Conservation (phyloP, 176 grass and related monocot genomes). For the Olyra latifolia region DNA sequence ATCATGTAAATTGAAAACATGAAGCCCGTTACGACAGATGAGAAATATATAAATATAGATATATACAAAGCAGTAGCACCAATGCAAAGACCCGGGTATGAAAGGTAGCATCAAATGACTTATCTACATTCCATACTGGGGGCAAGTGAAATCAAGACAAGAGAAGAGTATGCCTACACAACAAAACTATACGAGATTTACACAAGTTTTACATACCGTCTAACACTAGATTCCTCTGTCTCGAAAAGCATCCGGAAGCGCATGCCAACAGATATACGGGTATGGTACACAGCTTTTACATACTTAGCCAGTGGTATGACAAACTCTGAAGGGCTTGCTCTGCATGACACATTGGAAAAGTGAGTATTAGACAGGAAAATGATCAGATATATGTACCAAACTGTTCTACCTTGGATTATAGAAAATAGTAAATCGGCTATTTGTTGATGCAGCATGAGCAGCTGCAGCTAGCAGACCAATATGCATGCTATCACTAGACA, state of each 20-base stretch:
- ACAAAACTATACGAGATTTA: constrained; percentile 22
- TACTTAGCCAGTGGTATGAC: constrained; percentile 92
- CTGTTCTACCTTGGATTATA: constrained; percentile 90
- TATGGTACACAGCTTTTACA: constrained; percentile 90
- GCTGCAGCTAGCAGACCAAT: constrained; percentile 96
- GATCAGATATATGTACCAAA: constrained; percentile 12
- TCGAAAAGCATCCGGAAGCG: constrained; percentile 99
- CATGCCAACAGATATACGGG: constrained; percentile 92
- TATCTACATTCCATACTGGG: background rate
- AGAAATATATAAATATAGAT: background rate
- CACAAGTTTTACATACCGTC: constrained; percentile 57
- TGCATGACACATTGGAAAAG: constrained; percentile 35
- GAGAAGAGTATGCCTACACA: background rate
- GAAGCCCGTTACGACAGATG: background rate
- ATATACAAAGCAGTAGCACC: constrained; percentile 22
- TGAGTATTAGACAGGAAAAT: constrained; percentile 28
- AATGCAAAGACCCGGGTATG: background rate
- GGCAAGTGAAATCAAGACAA: constrained; percentile 9
- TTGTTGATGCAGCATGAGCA: constrained; percentile 96
- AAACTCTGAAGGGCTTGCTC: constrained; percentile 95
- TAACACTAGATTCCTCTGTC: constrained; percentile 96
- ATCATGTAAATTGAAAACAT: background rate
- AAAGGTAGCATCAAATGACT: background rate
- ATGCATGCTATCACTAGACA: constrained; percentile 99
- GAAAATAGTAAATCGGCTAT: constrained; percentile 97